phyloP scores from a whole-genome alignment of 225 moss, liverwort and hornwort species.

The Lunularia cruciata region DNA sequence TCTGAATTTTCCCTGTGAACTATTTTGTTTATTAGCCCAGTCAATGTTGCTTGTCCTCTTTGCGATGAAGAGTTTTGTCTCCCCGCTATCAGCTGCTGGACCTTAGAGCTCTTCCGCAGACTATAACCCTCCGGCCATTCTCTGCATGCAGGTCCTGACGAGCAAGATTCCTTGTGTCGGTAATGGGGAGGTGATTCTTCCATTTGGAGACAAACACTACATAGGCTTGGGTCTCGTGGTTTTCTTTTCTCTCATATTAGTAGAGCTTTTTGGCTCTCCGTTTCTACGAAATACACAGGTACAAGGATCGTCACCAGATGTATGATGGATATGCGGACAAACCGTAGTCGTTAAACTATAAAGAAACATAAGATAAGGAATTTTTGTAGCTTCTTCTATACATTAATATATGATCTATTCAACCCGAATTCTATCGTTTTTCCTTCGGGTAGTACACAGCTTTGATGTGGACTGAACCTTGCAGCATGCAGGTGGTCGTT shows the following conservation, averaged over 20 bases:
- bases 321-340: no score
- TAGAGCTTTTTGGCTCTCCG: slow-evolving; percentile 85
- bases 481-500: slow-evolving; percentile 60
- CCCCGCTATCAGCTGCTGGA: no score
- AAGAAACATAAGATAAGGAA: no score
- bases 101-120: no score
- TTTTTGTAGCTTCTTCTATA: no score
- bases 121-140: not conserved
- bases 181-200: slow-evolving; percentile 69
- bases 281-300: slow-evolving; percentile 83
- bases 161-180: slow-evolving; percentile 47
- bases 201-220: slow-evolving; percentile 71
- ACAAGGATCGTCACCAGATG: not conserved
- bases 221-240: slow-evolving; percentile 81
- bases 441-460: no score
- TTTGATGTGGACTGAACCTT: no score
- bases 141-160: slow-evolving; percentile 60
- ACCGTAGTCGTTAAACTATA: no score
- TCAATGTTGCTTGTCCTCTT: not conserved
- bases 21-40: no score
- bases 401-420: no score
- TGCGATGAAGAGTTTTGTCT: not conserved
- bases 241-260: slow-evolving; percentile 58
- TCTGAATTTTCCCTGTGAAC: no score
- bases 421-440: no score